phyloP scores from a whole-genome alignment of 23 red algal species.

The Agarophyton chilense region DNA sequence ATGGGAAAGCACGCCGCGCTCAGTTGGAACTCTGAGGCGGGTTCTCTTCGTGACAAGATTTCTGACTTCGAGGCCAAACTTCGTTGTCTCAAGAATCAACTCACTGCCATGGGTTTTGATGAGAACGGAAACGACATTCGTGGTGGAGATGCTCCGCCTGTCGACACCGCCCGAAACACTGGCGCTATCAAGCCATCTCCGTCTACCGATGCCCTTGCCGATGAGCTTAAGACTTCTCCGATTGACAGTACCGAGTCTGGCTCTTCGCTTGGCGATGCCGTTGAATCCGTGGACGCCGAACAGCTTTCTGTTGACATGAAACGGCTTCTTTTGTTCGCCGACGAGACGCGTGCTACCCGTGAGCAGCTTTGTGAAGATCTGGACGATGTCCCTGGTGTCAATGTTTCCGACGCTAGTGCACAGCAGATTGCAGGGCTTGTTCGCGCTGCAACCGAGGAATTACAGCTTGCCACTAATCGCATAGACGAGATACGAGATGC shows the following conservation, averaged over 20 bases:
- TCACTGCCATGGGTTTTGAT: slow-evolving; percentile 63
- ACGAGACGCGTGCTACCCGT: slow-evolving; percentile 13
- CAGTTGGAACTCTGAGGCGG: slow-evolving; percentile 38
- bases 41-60: slow-evolving; percentile 51
- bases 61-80: slow-evolving; percentile 61
- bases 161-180: not conserved
- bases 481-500: slow-evolving; percentile 45
- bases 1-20: slow-evolving; percentile 24
- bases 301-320: slow-evolving; percentile 16
- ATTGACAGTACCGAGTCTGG: slow-evolving; percentile 64
- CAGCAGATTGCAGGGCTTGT: slow-evolving; percentile 43
- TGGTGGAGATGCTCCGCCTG: not conserved
- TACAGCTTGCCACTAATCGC: slow-evolving; percentile 41
- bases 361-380: not conserved
- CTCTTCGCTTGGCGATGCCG: slow-evolving; percentile 34
- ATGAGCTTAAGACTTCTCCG: slow-evolving; percentile 57
- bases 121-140: slow-evolving; percentile 55
- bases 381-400: not conserved
- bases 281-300: slow-evolving; percentile 35
- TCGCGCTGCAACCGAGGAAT: slow-evolving; percentile 51
- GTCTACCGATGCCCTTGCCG: slow-evolving; percentile 9
- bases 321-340: slow-evolving; percentile 32
- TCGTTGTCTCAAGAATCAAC: slow-evolving; percentile 38
- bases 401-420: not conserved
- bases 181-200: not conserved